Evolutionary conservation across 108 stramenopile genomes (phyloP).

Genomic region (Fragilaria crotonensis): DNA sequence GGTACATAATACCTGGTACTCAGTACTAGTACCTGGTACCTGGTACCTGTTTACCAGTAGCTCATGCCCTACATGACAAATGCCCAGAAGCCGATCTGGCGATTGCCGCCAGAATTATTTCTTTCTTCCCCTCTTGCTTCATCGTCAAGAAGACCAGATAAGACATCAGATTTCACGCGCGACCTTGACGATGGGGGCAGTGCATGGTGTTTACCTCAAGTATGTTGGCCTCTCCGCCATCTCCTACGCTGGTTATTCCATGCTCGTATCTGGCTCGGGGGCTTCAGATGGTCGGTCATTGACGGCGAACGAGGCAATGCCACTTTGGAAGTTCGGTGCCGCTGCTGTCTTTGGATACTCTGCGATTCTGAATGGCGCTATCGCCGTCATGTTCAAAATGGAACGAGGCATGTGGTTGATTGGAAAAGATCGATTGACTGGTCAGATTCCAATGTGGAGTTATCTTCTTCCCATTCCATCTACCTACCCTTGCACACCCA

Average conservation of each 20-base stretch:
- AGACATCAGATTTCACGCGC: too few relatives aligned
- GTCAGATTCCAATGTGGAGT: constrained; percentile 73
- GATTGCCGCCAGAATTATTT: too few relatives aligned
- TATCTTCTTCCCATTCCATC: constrained; percentile 70
- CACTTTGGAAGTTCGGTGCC: constrained; percentile 29
- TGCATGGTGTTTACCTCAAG: constrained; percentile 84
- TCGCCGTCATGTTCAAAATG: constrained; percentile 73
- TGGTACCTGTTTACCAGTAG: too few relatives aligned
- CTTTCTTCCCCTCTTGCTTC: too few relatives aligned
- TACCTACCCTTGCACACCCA: constrained; percentile 74
- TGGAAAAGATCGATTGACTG: constrained; percentile 62
- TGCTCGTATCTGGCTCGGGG: constrained; percentile 28
- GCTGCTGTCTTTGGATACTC: constrained; percentile 61
- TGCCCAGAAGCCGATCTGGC: too few relatives aligned
- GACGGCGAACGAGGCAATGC: constrained; percentile 6
- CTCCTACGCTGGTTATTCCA: constrained; percentile 60
- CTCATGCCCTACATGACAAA: too few relatives aligned
- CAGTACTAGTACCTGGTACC: too few relatives aligned
- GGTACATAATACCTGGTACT: too few relatives aligned
- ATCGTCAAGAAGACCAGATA: too few relatives aligned
- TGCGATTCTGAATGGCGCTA: constrained; percentile 59
- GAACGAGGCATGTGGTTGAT: constrained; percentile 66
- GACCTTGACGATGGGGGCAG: constrained; percentile 83
- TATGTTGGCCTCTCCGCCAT: constrained; percentile 78
- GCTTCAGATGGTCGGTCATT: constrained; percentile 11